phyloP scores from a whole-genome alignment of 192 early-diverging fungal genomes.

The Entophlyctis helioformis region DNA sequence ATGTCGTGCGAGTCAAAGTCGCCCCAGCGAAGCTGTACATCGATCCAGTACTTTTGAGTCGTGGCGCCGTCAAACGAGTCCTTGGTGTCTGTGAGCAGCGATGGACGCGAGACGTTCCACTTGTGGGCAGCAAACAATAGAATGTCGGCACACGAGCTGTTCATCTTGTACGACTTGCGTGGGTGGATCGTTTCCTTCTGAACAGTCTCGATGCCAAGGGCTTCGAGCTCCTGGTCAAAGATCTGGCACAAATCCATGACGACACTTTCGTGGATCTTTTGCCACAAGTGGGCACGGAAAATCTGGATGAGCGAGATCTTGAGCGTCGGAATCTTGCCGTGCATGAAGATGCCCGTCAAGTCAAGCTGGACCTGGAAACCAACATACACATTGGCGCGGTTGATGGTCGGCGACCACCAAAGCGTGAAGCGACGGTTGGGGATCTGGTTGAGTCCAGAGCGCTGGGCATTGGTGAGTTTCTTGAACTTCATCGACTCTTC shows the following conservation, averaged over 20 bases:
- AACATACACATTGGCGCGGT: conserved; percentile 96
- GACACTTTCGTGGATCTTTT: conserved; percentile 79
- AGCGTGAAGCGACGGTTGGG: conserved; percentile 98
- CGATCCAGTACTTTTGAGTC: conserved; percentile 96
- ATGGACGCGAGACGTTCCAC: conserved; percentile 95
- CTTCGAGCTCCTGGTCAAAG: conserved; percentile 94
- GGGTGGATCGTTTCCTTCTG: conserved; percentile 99
- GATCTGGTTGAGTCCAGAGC: conserved; percentile 97
- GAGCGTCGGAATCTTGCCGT: conserved; percentile 98
- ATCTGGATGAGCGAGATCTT: conserved; percentile 99
- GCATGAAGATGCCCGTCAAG: conserved; percentile 99
- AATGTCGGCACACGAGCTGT: conserved; percentile 85
- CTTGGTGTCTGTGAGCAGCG: conserved; percentile 80
- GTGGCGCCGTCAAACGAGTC: conserved; percentile 96
- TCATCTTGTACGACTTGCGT: conserved; percentile 99
- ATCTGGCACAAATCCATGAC: conserved; percentile 62
- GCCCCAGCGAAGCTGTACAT: conserved; percentile 96
- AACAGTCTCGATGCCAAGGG: conserved; percentile 94
- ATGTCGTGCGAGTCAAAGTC: conserved; percentile 99
- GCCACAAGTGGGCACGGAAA: conserved; percentile 98
- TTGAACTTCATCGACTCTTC: conserved; percentile 55
- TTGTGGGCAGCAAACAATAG: conserved; percentile 94
- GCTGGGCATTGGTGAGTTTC: conserved; percentile 96
- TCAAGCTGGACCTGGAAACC: conserved; percentile 99
- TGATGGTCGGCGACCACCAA: conserved; percentile 99